Percentiles rank a stretch among this genome's conserved stretches.
phyloP scores from a whole-genome alignment of 2,329 filamentous ascomycete genomes.

The Canariomyces notabilis region DNA sequence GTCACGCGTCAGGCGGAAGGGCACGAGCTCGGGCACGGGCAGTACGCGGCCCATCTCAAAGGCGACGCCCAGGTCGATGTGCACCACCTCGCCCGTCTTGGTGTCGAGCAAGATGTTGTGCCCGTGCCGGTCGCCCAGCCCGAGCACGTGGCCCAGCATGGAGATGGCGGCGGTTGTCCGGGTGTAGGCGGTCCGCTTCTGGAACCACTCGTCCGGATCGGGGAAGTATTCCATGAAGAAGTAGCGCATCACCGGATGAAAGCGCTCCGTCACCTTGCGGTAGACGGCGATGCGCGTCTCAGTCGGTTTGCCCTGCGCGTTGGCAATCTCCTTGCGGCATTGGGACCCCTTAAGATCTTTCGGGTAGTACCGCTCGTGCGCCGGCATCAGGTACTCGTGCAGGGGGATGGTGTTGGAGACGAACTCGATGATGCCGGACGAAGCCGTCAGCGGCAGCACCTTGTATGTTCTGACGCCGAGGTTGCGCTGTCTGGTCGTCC shows the following conservation, averaged over 20 bases:
- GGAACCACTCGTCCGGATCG: constrained; percentile 95
- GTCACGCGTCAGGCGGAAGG: constrained; percentile 89
- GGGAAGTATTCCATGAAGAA: constrained; percentile 96
- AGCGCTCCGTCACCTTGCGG: constrained; percentile 71
- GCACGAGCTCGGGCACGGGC: constrained; percentile 90
- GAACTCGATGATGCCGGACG: constrained; percentile 92
- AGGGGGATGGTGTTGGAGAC: constrained; percentile 89
- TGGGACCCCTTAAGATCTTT: constrained; percentile 70
- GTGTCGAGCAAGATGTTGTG: constrained; percentile 95
- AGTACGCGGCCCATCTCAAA: constrained; percentile 97
- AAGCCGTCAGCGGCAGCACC: constrained; percentile 80
- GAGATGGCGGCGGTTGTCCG: constrained; percentile 91
- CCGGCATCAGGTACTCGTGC: constrained; percentile 86
- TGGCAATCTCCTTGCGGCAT: constrained; percentile 75
- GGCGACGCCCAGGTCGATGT: constrained; percentile 94
- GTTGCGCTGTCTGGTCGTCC: constrained; percentile 79
- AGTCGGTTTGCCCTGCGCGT: constrained; percentile 63
- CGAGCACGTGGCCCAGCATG: constrained; percentile 88
- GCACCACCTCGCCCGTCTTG: constrained; percentile 85
- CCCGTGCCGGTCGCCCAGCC: constrained; percentile 88
- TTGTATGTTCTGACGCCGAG: constrained; percentile 95
- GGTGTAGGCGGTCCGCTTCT: constrained; percentile 82
- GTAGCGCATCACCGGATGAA: constrained; percentile 90
- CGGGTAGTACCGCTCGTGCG: constrained; percentile 81
- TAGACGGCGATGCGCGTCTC: constrained; percentile 71